phyloP scores from a whole-genome alignment of 148 eudicot genomes.

The Talinum fruticosum region DNA sequence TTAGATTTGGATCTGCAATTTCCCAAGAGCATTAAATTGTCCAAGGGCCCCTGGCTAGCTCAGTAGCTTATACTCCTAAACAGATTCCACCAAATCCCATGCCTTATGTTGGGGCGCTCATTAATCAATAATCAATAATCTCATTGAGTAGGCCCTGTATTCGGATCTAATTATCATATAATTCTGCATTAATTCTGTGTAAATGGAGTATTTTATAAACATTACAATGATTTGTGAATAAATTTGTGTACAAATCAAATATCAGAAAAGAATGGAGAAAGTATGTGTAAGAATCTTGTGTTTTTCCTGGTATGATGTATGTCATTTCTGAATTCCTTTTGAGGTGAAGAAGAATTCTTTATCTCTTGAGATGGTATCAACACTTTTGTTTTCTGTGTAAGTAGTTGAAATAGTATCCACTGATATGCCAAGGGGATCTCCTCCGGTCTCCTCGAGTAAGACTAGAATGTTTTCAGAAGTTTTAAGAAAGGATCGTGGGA shows the following conservation, averaged over 20 bases:
- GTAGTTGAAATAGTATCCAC: slow-evolving; percentile 35
- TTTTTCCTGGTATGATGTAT: not conserved
- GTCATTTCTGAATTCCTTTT: slow-evolving; percentile 17
- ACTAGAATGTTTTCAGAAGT: slow-evolving; percentile 31
- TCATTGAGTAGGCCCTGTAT: not conserved
- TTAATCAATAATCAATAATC: no score
- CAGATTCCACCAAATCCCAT: not conserved
- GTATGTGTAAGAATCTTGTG: not conserved
- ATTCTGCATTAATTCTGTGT: not conserved
- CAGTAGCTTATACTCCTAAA: not conserved
- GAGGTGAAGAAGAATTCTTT: slow-evolving; percentile 17
- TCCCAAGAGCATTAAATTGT: not conserved
- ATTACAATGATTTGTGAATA: not conserved
- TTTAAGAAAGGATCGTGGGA: slow-evolving; percentile 39
- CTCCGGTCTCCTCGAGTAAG: slow-evolving; percentile 36
- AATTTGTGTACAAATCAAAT: not conserved
- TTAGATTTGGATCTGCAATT: slow-evolving; percentile 8
- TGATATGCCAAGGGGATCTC: slow-evolving; percentile 38
- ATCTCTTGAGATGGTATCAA: slow-evolving; percentile 2
- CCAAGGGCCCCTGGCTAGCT: not conserved
- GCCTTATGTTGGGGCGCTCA: not conserved
- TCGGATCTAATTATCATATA: not conserved
- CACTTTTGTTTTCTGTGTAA: slow-evolving; percentile 8
- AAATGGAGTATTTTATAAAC: no score
- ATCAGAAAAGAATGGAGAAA: not conserved